Conservation (phyloP, 192 early-diverging fungal genomes). For the Radiomyces spectabilis region DNA sequence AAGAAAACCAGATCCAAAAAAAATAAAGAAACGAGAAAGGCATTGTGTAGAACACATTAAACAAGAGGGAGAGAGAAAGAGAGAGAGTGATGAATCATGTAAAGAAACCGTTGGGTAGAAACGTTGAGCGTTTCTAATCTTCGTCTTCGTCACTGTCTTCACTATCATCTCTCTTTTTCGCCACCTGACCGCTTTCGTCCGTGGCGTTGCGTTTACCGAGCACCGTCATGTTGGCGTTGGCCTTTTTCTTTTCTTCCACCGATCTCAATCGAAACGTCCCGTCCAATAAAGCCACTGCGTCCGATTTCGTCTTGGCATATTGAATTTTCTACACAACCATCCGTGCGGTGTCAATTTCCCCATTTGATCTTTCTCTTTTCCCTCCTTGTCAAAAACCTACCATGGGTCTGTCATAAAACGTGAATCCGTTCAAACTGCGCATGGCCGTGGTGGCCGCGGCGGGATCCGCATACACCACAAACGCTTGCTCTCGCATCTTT, state of each 20-base stretch:
- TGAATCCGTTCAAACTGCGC: constrained; percentile 81
- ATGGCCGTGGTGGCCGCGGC: constrained; percentile 78
- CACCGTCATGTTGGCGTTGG: neutral
- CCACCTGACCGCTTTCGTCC: neutral
- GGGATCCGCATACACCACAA: constrained; percentile 84
- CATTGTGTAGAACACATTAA: too few species aligned
- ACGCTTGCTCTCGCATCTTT: constrained; percentile 92
- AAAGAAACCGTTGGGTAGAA: too few species aligned
- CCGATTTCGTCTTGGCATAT: constrained; percentile 72
- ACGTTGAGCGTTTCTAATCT: too few species aligned
- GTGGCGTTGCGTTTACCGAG: constrained; percentile 2
- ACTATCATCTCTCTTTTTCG: neutral
- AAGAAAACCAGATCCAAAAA: too few species aligned
- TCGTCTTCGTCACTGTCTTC: constrained; percentile 1
- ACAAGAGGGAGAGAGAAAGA: too few species aligned
- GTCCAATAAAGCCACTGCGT: constrained; percentile 62
- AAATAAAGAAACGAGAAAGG: too few species aligned
- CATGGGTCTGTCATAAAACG: constrained; percentile 75
- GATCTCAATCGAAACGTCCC: constrained; percentile 38
- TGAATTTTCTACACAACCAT: constrained; percentile 47
- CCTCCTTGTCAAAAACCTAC: constrained; percentile 35
- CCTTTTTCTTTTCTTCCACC: constrained; percentile 5
- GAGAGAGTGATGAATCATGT: too few species aligned
- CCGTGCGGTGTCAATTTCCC: neutral
- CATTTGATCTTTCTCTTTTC: neutral